Conservation (phyloP, 73 alveolate species). For the Tetrahymena borealis region DNA sequence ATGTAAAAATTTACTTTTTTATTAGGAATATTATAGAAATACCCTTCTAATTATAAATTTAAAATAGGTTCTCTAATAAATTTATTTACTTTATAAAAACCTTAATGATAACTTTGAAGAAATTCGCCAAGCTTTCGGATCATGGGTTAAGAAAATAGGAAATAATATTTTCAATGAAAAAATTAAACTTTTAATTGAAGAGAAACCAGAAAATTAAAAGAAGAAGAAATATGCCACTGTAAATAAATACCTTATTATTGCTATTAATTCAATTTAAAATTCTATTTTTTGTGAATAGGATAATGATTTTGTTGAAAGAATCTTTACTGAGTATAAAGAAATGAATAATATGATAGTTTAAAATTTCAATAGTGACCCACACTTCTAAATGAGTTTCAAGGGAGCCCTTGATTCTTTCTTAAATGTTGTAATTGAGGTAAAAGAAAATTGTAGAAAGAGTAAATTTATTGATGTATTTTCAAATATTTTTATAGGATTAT, state of each 20-base stretch:
- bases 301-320: neutral
- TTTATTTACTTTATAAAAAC: neutral
- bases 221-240: neutral
- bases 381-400: neutral
- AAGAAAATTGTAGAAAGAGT: too few species aligned
- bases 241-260: neutral
- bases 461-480: neutral
- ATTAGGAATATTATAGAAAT: too few species aligned
- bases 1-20: neutral
- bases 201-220: neutral
- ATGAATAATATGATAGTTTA: neutral
- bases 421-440: neutral
- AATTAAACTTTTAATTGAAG: neutral
- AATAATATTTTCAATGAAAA: neutral
- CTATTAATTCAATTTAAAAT: neutral
- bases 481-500: neutral
- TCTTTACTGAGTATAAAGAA: neutral
- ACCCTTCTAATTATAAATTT: neutral
- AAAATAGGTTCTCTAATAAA: neutral
- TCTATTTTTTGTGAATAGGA: neutral
- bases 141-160: neutral
- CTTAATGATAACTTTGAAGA: neutral
- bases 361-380: neutral
- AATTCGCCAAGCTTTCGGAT: neutral
- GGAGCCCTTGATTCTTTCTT: neutral